Base-by-base conservation (phyloP, 305 asterid species). In the Striga hermonthica region DNA sequence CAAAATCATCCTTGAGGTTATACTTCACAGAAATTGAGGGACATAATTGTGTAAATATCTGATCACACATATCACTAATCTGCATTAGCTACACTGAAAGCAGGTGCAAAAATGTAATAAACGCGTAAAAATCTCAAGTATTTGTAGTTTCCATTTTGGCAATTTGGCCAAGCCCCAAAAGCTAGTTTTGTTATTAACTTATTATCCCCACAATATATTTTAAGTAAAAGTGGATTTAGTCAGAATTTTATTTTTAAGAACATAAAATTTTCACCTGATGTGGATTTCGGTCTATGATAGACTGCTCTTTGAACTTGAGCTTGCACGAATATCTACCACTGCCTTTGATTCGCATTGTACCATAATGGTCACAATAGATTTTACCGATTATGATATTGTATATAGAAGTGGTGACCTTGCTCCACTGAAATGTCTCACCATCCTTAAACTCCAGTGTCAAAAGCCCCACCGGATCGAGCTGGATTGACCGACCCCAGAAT, bases 401-500 rank as follows among this genome's bases (percentile, higher is more conserved):
- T 67, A 92, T 90, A 38, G 98, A 89, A 59, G 98, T 92, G 36
- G 98, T 90, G 74, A 93, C 97, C 83, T 93, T 93, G 85, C 97
- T 90, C 99, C 99, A 93, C 73, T 90, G 87, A 75, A 93, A 90
- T 58, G 95, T 86, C 75, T 93, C 97, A 0, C 97, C 99, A 55
- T 85, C 97, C 73, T 90, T 97, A 74, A 93, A 93, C 80, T 90
- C 89, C 72, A 93, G 84, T 66, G 90, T 90, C 56, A 93, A 92
- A 72, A 78, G 58, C 41, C 99, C 99, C 48, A 93, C 88, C 37
- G 99, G 99, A 75, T 93, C 99, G 57, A 93, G 97, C 78, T 93
- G 99, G 79, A 93, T 93, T 12, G 99, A 93, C 54, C 99, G 92
- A 4, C 97, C 99, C 99, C 99, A 93, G 74, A 93, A 93, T 82